A percentile compares a stretch with the other conserved stretches of the same genome.
Evolutionary conservation across 1,284 basidiomycete genomes (phyloP).

Genomic region (Phylloporus gajari): DNA sequence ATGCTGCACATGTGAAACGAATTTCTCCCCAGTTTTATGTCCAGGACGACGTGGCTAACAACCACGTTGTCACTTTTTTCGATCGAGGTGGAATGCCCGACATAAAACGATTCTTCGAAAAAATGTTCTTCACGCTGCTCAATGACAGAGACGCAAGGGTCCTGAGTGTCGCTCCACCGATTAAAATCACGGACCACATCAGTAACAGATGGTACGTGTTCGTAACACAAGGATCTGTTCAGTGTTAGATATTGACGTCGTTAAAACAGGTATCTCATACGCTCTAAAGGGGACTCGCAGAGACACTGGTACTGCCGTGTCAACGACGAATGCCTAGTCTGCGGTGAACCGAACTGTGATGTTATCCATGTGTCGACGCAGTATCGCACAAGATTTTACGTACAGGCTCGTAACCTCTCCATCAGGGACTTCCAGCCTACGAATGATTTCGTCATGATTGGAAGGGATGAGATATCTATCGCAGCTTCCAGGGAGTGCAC

Average conservation of each 20-base stretch:
- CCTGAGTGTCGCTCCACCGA: not conserved
- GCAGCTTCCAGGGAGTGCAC: too few species aligned
- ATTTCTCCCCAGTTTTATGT: constrained; percentile 3
- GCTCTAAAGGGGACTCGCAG: not conserved
- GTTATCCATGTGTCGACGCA: too few species aligned
- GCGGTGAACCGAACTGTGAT: too few species aligned
- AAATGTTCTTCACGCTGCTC: constrained; percentile 2
- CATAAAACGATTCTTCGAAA: not conserved
- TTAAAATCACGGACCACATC: not conserved
- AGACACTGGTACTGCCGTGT: not conserved
- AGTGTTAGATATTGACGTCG: not conserved
- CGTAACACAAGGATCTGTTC: not conserved
- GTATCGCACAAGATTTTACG: too few species aligned
- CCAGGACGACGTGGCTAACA: not conserved
- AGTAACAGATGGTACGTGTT: not conserved
- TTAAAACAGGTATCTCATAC: not conserved
- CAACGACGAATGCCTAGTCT: not conserved
- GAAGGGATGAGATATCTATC: too few species aligned
- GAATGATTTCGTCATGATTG: too few species aligned
- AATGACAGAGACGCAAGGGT: not conserved
- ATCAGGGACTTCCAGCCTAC: too few species aligned
- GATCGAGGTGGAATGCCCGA: not conserved
- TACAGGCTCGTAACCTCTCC: too few species aligned
- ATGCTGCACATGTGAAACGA: not conserved
- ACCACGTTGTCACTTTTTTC: not conserved